Conservation (phyloP, 768 basidiomycete genomes). For the Lactifluus pinguis region DNA sequence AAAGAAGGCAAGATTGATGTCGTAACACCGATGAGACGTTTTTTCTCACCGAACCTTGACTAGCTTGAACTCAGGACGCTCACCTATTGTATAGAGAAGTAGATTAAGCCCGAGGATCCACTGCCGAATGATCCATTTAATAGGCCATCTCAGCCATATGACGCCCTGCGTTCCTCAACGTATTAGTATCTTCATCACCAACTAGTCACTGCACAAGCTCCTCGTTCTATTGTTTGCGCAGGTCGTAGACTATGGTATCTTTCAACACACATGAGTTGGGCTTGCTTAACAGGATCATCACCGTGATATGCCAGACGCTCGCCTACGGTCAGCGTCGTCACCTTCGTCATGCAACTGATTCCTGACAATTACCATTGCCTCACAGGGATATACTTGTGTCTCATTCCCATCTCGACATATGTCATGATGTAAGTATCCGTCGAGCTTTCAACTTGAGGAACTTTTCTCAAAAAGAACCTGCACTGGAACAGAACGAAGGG, state of each 20-base stretch:
- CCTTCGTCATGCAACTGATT: neutral
- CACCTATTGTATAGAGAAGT: no score
- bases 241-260: neutral
- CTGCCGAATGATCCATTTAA: no score
- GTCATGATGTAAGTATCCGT: neutral
- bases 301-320: neutral
- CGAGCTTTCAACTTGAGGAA: neutral
- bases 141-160: no score
- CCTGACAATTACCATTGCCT: neutral
- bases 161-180: no score
- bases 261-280: neutral
- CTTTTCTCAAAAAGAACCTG: neutral
- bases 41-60: no score
- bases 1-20: no score
- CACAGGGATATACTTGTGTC: conserved; percentile 5
- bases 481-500: no score
- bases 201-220: neutral
- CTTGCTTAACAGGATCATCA: neutral
- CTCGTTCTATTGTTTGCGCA: neutral
- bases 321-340: neutral
- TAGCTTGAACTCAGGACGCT: no score
- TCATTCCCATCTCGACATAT: neutral
- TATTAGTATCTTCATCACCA: no score
- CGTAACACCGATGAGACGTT: no score
- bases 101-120: no score